Evolutionary conservation across 2,329 filamentous ascomycete genomes (phyloP).

Genomic region (Epichloe uncinata): DNA sequence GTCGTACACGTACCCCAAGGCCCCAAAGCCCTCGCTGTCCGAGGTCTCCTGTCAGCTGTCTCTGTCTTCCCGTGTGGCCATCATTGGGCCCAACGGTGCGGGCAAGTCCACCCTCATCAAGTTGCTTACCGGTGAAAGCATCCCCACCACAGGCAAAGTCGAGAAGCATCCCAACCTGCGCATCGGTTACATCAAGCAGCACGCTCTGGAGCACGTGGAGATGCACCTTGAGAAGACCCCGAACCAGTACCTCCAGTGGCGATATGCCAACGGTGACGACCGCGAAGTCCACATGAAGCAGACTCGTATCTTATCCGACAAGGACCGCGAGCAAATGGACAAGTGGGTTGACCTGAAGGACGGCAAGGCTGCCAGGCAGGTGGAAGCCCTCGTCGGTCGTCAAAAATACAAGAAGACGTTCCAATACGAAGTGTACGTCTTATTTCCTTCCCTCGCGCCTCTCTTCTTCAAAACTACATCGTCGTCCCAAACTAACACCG

Average conservation of each 20-base stretch:
- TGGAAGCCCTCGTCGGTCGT: constrained; percentile 85
- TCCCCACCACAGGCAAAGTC: constrained; percentile 72
- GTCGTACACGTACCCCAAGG: constrained; percentile 85
- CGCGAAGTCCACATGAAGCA: constrained; percentile 97
- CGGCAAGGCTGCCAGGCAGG: constrained; percentile 60
- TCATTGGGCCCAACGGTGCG: constrained; percentile 94
- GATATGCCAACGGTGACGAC: constrained; percentile 93
- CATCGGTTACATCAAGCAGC: constrained; percentile 99
- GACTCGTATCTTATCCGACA: constrained; percentile 75
- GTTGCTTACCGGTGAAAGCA: constrained; percentile 81
- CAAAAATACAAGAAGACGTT: constrained; percentile 99
- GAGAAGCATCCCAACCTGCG: constrained; percentile 98
- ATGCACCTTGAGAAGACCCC: constrained; percentile 99
- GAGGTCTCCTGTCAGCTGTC: constrained; percentile 82
- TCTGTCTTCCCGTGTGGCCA: constrained; percentile 84
- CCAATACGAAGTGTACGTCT: constrained; percentile 77
- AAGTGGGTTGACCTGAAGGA: constrained; percentile 76
- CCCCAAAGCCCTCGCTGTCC: constrained; percentile 71
- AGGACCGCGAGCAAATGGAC: constrained; percentile 83
- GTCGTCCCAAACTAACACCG: too few species aligned
- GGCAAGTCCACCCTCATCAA: constrained; percentile 98
- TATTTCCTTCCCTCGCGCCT: constrained; percentile 19
- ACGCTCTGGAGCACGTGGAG: constrained; percentile 96
- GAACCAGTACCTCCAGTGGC: constrained; percentile 98
- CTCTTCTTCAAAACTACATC: not conserved